These are phyloP conservation scores for Neurospora sp. DNA, from an alignment of 495 filamentous ascomycete species.

Conservation along the genomic window DNA sequence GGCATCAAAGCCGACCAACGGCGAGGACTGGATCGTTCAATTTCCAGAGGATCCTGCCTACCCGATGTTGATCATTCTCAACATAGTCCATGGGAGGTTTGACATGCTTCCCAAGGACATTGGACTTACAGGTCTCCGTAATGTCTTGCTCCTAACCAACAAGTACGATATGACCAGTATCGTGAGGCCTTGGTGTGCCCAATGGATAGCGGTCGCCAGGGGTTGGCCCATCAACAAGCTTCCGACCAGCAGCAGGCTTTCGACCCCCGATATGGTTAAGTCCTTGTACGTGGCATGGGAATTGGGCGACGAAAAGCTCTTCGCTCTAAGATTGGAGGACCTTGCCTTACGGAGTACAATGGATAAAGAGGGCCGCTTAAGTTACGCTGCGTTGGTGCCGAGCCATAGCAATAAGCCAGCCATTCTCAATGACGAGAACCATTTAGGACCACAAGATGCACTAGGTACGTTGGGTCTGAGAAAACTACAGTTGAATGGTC, in stretches of 20 bases:
- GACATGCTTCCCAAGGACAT: too few relatives aligned
- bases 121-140: too few relatives aligned
- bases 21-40: conserved; percentile 9
- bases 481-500: background rate
- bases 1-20: conserved; percentile 13
- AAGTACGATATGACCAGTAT: conserved; percentile 19
- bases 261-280: background rate
- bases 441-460: background rate
- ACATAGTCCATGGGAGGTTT: conserved; percentile 17
- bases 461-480: background rate
- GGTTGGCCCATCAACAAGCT: too few relatives aligned
- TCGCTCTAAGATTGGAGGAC: background rate
- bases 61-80: background rate
- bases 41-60: conserved; percentile 16
- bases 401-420: background rate
- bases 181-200: conserved; percentile 12
- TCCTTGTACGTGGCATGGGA: background rate
- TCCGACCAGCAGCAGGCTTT: background rate
- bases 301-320: background rate
- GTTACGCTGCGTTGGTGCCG: background rate
- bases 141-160: conserved; percentile 13
- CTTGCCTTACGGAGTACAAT: background rate
- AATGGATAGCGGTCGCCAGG: conserved; percentile 4
- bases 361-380: background rate
- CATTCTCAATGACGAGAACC: background rate